Base-by-base conservation (phyloP, 345 rosid genomes). In the Psidium friedrichsthalianum region DNA sequence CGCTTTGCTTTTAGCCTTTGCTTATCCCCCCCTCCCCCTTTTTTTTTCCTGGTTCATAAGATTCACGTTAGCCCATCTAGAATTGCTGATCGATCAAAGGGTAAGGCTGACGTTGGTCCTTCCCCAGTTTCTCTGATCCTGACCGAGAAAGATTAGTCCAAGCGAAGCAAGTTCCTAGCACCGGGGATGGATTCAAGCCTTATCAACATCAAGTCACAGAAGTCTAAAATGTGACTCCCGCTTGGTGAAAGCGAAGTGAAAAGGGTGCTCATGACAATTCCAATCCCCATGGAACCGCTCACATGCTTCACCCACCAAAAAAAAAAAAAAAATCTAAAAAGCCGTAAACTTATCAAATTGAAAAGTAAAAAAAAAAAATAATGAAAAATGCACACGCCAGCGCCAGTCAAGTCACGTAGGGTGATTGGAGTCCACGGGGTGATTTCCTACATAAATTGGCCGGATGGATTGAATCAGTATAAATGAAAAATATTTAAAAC, bases 401-500 rank as follows among this genome's bases (percentile, higher is more conserved):
- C 2, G 4, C 4, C 14, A 14, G 4, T 2, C 52, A 11, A 2
- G 52, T 8, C 14, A 0, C 52, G 10, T 11, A 11, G 14, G 13
- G 11, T 13, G 14, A 51, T 2, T 8, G 52, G 52, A 1, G 4
- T 51, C 11, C 1, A 3, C 1, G 3, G 12, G 11, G 51, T 1
- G 13, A 11, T 51, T 51, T 51, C 52, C 52, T 51, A 3, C 4
- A 13, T 51, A 51, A 51, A 51, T 51, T 51, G 3, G 3, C 51
- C 3, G 12, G 51, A 2, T 9, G 51, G 3, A 49, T 1, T 49
- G 51, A 49, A 49, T 49, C n/a, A n/a, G n/a, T n/a, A n/a, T n/a
- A n/a, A n/a, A n/a, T n/a, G n/a, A n/a, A n/a, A n/a, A n/a, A n/a
- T n/a, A n/a, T n/a, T n/a, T n/a, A n/a, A n/a, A n/a, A n/a, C n/a